Base-by-base conservation (phyloP, 805 yeast species). In the Candida dendrica region DNA sequence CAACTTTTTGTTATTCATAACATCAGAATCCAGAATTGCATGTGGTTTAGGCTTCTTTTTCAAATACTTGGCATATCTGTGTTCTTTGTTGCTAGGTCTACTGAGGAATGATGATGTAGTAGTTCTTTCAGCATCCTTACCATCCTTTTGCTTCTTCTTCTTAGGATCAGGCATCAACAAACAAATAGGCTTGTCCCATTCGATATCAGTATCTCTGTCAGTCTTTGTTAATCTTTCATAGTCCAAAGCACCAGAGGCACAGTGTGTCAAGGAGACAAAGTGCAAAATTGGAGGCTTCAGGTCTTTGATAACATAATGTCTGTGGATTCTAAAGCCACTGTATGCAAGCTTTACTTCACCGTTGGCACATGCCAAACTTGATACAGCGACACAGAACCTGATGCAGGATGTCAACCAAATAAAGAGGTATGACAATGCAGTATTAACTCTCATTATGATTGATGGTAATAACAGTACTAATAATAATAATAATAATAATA, bases 301-400 rank as follows among this genome's bases (percentile, higher is more conserved):
- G 26, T 63, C 56, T 37, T 68, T 71, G 19, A 71, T 53, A 18
- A 69, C 64, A 44, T 71, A 72, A 17, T 72, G 69, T 39, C 81
- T 64, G 39, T 71, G 71, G 2, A 80, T 59, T 42, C 73, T 72
- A 49, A 78, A 75, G 0, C 88, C 88, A 1, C 79, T 66, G 48
- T 71, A 81, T 1, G 73, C 4, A 27, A 27, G 13, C 13, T 27
- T 27, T n/a, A 27, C n/a, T 5, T 27, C 30, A 5, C 30, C 30
- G 13, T 27, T 27, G 10, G 8, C 30, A 27, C 30, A 27, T 10
- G 10, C n/a, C n/a, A 11, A 4, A 27, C 30, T 27, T 11, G 30
- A 13, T 27, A 4, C 13, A 8, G n/a, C 30, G 13, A 27, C 30
- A 27, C 30, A 27, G n/a, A 27, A n/a, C 30, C n/a, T 24, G 10